phyloP scores from a whole-genome alignment of 2,329 filamentous ascomycete species.

The Coniosporium tulheliwenetii region DNA sequence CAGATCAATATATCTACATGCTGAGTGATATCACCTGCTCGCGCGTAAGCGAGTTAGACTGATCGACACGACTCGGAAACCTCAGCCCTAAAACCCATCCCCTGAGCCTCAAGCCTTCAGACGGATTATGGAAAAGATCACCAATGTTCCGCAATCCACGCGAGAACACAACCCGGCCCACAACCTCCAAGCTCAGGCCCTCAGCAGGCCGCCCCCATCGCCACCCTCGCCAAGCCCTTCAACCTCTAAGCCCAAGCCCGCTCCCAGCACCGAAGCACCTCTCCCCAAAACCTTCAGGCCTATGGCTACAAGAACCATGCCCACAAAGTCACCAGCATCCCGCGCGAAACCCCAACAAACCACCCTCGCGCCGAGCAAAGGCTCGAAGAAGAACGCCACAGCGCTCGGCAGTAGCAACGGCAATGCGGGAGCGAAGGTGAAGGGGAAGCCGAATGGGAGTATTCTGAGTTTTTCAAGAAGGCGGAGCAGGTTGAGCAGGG shows the following conservation, averaged over 20 bases:
- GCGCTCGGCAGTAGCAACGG: constrained; percentile 3
- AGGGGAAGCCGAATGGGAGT: constrained; percentile 29
- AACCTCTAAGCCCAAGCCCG: constrained; percentile 5
- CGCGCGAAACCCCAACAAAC: neutral
- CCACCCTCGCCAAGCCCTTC: constrained; percentile 20
- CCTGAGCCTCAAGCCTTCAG: no score
- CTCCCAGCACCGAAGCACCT: neutral
- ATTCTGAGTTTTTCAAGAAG: constrained; percentile 40
- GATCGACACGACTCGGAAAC: no score
- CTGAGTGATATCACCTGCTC: no score
- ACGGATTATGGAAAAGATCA: no score
- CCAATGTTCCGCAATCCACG: constrained; percentile 40
- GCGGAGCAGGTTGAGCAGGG: constrained; percentile 19
- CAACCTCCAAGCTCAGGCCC: constrained; percentile 20
- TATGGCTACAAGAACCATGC: constrained; percentile 12
- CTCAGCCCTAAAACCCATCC: no score
- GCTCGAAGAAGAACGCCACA: constrained; percentile 6
- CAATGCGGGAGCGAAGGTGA: constrained; percentile 14
- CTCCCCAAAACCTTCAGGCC: neutral
- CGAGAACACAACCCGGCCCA: constrained; percentile 23
- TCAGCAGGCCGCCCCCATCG: constrained; percentile 38
- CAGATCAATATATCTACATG: no score
- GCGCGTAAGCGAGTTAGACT: no score
- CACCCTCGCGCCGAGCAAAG: constrained; percentile 6
- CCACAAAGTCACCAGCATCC: constrained; percentile 3